These are phyloP conservation scores for Limnanthes douglasii DNA, from an alignment of 345 rosid genomes.

Conservation along the genomic window DNA sequence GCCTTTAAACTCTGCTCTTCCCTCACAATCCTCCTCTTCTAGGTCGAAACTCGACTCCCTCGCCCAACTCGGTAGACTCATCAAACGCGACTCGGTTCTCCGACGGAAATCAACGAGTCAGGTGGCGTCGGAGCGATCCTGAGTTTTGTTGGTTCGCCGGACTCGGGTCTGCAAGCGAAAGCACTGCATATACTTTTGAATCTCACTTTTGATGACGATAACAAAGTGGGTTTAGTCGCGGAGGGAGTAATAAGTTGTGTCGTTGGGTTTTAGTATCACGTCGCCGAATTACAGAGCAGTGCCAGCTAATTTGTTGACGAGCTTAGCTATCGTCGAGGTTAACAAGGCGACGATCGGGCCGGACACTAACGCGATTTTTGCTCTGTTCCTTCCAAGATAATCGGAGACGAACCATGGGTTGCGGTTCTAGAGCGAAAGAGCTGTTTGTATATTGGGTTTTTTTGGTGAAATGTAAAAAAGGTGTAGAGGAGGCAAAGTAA, in stretches of 20 bases:
- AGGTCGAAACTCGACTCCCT: slow-evolving; percentile 44
- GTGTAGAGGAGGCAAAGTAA: slow-evolving; percentile 63
- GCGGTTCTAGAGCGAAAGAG: slow-evolving; percentile 76
- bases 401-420: slow-evolving; percentile 43
- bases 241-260: slow-evolving; percentile 70
- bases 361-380: slow-evolving; percentile 49
- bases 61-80: slow-evolving; percentile 31
- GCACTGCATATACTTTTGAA: slow-evolving; percentile 74
- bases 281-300: slow-evolving; percentile 56
- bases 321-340: slow-evolving; percentile 87
- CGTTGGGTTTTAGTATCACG: slow-evolving; percentile 31
- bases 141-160: slow-evolving; percentile 30
- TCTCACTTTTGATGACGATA: slow-evolving; percentile 88
- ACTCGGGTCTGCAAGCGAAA: slow-evolving; percentile 35
- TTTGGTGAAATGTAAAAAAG: slow-evolving; percentile 81
- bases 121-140: slow-evolving; percentile 77
- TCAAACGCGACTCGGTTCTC: slow-evolving; percentile 52
- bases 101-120: slow-evolving; percentile 67
- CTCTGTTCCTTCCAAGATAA: slow-evolving; percentile 66
- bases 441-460: slow-evolving; percentile 72
- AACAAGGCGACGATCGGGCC: slow-evolving; percentile 89
- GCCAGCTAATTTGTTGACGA: slow-evolving; percentile 78
- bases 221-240: slow-evolving; percentile 88
- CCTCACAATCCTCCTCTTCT: slow-evolving; percentile 30
- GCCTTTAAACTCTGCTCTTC: slow-evolving; percentile 33